These are phyloP conservation scores for Angophora floribunda DNA, from an alignment of 345 rosid genomes.

Conservation along the genomic window DNA sequence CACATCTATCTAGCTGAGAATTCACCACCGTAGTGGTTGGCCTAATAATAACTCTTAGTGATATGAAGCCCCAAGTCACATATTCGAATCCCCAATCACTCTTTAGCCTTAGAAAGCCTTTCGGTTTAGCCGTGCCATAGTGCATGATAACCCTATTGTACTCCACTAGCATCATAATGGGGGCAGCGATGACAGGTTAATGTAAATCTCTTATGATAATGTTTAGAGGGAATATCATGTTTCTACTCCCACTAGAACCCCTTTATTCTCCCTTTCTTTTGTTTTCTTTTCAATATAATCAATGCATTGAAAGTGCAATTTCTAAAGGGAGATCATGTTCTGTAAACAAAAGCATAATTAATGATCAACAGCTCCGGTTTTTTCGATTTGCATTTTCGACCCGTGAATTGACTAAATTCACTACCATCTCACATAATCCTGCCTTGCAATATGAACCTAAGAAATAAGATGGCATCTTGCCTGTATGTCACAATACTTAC, in stretches of 20 bases:
- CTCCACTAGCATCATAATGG: too few species aligned
- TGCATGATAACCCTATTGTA: too few species aligned
- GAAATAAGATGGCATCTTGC: background rate
- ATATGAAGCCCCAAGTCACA: background rate
- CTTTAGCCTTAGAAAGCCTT: background rate
- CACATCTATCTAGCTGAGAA: background rate
- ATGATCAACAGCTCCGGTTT: background rate
- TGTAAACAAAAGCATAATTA: too few species aligned
- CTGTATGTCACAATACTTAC: background rate
- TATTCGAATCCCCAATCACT: background rate
- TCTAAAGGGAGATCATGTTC: background rate
- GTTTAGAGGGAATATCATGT: background rate
- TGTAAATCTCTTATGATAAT: too few species aligned
- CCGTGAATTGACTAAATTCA: background rate
- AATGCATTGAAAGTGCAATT: background rate
- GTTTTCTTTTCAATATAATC: background rate
- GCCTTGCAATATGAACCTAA: background rate
- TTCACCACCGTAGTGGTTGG: background rate
- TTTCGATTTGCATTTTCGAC: background rate
- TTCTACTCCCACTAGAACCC: fast-evolving
- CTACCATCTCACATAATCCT: background rate
- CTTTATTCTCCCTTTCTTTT: background rate
- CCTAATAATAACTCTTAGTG: background rate
- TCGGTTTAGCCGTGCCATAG: background rate
- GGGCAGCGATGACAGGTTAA: too few species aligned